A percentile compares a stretch with the other conserved stretches of the same genome.
Evolutionary conservation across 1,139 yeast species (phyloP).

Genomic region (Candida labiduridarum): DNA sequence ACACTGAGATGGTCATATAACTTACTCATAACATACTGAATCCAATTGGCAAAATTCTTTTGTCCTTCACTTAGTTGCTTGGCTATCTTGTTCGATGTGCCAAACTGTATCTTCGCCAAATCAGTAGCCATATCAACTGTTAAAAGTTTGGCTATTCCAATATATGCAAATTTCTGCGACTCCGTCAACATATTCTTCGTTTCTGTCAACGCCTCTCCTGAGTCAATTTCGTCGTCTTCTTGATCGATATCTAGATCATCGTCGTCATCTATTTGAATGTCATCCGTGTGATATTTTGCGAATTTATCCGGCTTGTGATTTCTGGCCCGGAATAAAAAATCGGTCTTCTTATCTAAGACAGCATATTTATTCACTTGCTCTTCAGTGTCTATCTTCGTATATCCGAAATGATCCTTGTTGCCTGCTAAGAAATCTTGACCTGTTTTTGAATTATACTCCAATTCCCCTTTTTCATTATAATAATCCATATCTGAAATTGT

Average conservation of each 20-base stretch:
- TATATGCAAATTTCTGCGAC: conserved; percentile 87
- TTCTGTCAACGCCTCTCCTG: conserved; percentile 68
- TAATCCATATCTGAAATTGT: conserved; percentile 53
- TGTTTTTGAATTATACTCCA: conserved; percentile 34
- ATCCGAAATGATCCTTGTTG: conserved; percentile 51
- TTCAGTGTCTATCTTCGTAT: conserved; percentile 88
- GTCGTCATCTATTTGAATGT: conserved; percentile 28
- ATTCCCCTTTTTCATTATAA: conserved; percentile 54
- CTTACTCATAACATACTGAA: conserved; percentile 68
- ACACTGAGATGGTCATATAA: conserved; percentile 83
- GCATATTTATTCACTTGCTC: conserved; percentile 80
- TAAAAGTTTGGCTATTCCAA: conserved; percentile 78
- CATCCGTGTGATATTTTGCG: conserved; percentile 24
- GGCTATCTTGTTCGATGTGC: conserved; percentile 55
- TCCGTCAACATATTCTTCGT: conserved; percentile 84
- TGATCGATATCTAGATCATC: conserved; percentile 36
- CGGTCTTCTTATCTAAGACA: conserved; percentile 78
- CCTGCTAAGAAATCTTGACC: conserved; percentile 25
- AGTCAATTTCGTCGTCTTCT: conserved; percentile 40
- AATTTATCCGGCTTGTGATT: conserved; percentile 15
- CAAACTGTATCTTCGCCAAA: conserved; percentile 60
- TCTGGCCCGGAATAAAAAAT: conserved; percentile 62
- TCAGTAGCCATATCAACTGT: conserved; percentile 82
- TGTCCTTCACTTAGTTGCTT: conserved; percentile 69
- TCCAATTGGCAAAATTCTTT: conserved; percentile 85